Conservation (phyloP, 345 rosid genomes). For the Balakata baccata region DNA sequence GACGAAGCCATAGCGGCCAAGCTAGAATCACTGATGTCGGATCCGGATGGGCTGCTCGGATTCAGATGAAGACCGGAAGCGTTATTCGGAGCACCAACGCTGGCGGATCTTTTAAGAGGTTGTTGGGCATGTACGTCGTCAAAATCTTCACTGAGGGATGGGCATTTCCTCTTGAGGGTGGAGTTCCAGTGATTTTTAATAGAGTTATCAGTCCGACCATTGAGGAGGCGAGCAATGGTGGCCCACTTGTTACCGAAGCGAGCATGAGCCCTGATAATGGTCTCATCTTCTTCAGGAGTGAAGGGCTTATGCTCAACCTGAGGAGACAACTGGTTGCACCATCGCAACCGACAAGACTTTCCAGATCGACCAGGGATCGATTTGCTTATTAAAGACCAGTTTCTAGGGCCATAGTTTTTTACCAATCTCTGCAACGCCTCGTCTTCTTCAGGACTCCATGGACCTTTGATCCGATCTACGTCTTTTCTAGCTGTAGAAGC, state of each 20-base stretch:
- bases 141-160: slow-evolving; percentile 40
- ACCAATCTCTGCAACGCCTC: slow-evolving; percentile 69
- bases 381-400: slow-evolving; percentile 93
- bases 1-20: slow-evolving; percentile 38
- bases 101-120: slow-evolving; percentile 64
- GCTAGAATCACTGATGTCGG: slow-evolving; percentile 69
- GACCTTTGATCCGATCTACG: slow-evolving; percentile 88
- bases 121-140: slow-evolving; percentile 17
- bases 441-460: slow-evolving; percentile 97
- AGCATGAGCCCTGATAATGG: slow-evolving; percentile 75
- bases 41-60: slow-evolving; percentile 63
- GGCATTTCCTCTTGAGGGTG: slow-evolving; percentile 76
- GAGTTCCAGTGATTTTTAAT: slow-evolving; percentile 97
- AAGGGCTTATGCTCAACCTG: slow-evolving; percentile 89
- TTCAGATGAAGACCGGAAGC: slow-evolving; percentile 45
- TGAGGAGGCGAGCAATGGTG: slow-evolving; percentile 80
- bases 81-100: slow-evolving; percentile 39
- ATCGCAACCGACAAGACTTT: slow-evolving; percentile 79
- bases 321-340: slow-evolving; percentile 97
- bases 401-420: slow-evolving; percentile 73
- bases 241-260: slow-evolving; percentile 96
- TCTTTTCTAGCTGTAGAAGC: slow-evolving; percentile 44
- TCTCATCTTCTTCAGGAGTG: slow-evolving; percentile 68
- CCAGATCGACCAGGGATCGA: slow-evolving; percentile 94
- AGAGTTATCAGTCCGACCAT: slow-evolving; percentile 91